Conservation (phyloP, 1,284 basidiomycete genomes). For the Hypsizygus ulmarius region DNA sequence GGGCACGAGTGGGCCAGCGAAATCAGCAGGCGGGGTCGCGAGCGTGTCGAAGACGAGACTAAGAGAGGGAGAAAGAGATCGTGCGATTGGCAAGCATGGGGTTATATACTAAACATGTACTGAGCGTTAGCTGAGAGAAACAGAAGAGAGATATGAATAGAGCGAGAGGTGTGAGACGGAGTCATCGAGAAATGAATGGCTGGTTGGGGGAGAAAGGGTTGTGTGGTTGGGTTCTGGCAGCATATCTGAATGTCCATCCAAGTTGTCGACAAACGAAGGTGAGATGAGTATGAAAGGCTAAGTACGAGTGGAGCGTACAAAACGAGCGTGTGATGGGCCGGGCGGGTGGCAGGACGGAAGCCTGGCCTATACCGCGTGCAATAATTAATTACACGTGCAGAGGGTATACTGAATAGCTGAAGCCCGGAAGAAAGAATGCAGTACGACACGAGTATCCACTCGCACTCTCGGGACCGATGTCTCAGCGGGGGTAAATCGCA, state of each 20-base stretch:
- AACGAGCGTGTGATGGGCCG: conserved; percentile 12
- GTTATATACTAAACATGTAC: conserved; percentile 6
- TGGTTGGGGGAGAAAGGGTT: conserved; percentile 6
- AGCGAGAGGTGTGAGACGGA: conserved; percentile 9
- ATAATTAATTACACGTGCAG: conserved; percentile 18
- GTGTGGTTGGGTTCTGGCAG: conserved; percentile 19
- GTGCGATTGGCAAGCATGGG: conserved; percentile 5
- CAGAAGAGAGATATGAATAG: conserved; percentile 1
- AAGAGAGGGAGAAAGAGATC: background rate
- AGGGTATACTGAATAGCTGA: conserved; percentile 20
- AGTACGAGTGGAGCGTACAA: conserved; percentile 22
- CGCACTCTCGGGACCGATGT: conserved; percentile 12
- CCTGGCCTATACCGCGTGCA: conserved; percentile 17
- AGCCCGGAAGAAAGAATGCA: conserved; percentile 2
- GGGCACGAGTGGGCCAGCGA: background rate
- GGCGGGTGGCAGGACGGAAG: conserved; percentile 9
- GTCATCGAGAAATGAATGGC: conserved; percentile 10
- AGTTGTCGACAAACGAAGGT: conserved; percentile 22
- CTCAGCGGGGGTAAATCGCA: conserved; percentile 17
- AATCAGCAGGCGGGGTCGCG: background rate
- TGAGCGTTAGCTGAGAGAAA: conserved; percentile 6
- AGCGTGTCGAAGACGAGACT: background rate
- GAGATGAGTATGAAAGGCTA: conserved; percentile 20
- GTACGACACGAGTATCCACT: conserved; percentile 18
- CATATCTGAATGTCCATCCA: conserved; percentile 30